Evolutionary conservation across 257 asterid species (phyloP), one percentile per base, ranked within the genome.

Genomic region (Catharanthus roseus): DNA sequence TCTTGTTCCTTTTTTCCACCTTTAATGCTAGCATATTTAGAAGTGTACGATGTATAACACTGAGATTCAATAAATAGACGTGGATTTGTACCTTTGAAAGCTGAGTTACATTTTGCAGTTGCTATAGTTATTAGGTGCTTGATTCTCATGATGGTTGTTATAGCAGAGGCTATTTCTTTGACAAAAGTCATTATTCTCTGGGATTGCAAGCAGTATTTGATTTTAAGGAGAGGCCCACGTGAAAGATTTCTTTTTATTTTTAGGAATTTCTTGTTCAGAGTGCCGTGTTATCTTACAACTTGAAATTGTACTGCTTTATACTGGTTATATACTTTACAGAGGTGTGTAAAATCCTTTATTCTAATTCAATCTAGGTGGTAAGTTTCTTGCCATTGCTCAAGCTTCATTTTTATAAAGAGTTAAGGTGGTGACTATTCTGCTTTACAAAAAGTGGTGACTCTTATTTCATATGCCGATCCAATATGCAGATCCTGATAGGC

Each of bases 401-500:
- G 13, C 33, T 45, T 45, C 4, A 18, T 10, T 42, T 34, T 18
- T 45, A 21, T 7, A 8, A 15, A 12, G 16, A 60, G 21, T 45
- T 71, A 45, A 47, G 50, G 15, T 42, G n/a, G n/a, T n/a, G n/a
- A n/a, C n/a, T n/a, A n/a, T n/a, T n/a, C n/a, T n/a, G 47, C 5
- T 42, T 38, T 42, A 4, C n/a, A n/a, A n/a, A n/a, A 42, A 9
- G 10, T 60, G 34, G 24, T 67, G 19, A 61, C 12, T 69, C 23
- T 26, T 29, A 64, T 77, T n/a, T 28, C 19, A 16, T 24, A 23
- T 34, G 26, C 29, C 29, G 53, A 76, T 54, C 60, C 68, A 74
- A 72, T 75, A 74, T 84, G 89, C 95, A 91, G 99, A 95, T 86
- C 96, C 99, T 21, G 98, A 92, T 71, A 85, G 99, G 79, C 99